A percentile compares a stretch with the other conserved stretches of the same genome.
These are phyloP conservation scores for Syzygium jambos DNA, from an alignment of 345 rosid genomes.

Conservation along the genomic window DNA sequence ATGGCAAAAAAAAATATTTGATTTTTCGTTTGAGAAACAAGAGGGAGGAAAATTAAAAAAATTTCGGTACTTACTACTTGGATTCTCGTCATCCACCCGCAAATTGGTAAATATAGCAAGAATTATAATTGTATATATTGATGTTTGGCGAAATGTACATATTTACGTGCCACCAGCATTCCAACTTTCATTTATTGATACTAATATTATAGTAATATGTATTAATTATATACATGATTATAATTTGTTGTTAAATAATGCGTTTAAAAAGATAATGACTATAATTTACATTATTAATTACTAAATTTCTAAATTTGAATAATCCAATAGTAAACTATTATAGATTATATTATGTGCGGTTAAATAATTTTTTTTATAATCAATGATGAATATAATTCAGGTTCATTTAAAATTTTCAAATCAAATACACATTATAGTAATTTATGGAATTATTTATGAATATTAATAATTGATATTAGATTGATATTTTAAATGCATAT, in stretches of 20 bases:
- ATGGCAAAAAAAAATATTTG: neutral
- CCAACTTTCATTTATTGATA: neutral
- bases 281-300: neutral
- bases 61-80: neutral
- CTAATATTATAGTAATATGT: neutral
- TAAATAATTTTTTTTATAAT: neutral
- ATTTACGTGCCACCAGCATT: neutral
- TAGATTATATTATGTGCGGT: neutral
- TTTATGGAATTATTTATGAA: neutral
- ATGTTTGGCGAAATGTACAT: neutral
- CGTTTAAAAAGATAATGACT: neutral
- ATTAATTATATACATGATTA: neutral
- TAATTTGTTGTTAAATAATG: neutral
- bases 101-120: neutral
- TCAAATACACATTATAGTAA: neutral
- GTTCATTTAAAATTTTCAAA: neutral
- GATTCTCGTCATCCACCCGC: fast-evolving
- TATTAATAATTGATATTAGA: neutral
- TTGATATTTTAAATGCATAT: neutral
- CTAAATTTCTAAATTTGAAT: neutral
- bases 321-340: neutral
- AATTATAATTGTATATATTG: neutral
- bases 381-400: neutral
- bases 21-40: neutral
- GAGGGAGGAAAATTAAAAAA: neutral